Evolutionary conservation across 371 early-diverging fungal species (phyloP).

Genomic region (Mycotypha africana): DNA sequence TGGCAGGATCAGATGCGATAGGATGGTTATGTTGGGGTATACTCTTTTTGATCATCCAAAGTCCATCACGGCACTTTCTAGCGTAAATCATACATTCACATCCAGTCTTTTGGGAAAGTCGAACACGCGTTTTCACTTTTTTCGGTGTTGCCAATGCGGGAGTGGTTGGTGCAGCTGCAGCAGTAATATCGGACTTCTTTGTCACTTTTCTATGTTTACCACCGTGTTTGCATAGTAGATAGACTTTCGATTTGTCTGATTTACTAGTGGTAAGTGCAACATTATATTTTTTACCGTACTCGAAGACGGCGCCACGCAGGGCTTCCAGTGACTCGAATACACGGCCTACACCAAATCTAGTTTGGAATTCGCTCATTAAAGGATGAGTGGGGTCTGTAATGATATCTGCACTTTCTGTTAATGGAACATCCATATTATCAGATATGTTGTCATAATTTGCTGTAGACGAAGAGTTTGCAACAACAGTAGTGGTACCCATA

Average conservation of each 20-base stretch:
- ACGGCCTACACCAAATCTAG: constrained; percentile 6
- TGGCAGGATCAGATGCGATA: constrained; percentile 7
- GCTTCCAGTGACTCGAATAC: constrained; percentile 5
- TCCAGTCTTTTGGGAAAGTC: constrained; percentile 17
- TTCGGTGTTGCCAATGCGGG: neutral
- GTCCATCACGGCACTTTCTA: constrained; percentile 4
- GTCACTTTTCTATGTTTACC: constrained; percentile 13
- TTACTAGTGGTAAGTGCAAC: constrained; percentile 17
- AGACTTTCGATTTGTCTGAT: constrained; percentile 17
- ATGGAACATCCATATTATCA: neutral
- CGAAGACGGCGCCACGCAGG: constrained; percentile 11
- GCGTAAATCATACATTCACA: constrained; percentile 21
- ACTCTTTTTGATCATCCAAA: constrained; percentile 17
- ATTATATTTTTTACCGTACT: constrained; percentile 17
- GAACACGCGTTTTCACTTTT: constrained; percentile 1
- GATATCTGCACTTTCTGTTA: neutral
- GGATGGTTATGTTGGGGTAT: constrained; percentile 19
- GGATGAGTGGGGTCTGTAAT: constrained; percentile 1
- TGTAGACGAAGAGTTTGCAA: neutral
- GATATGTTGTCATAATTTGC: neutral
- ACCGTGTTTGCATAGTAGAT: constrained; percentile 22
- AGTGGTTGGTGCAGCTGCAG: neutral
- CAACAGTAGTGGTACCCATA: neutral
- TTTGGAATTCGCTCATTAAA: constrained; percentile 11
- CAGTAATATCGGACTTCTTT: neutral